phyloP scores from a whole-genome alignment of 2,329 filamentous ascomycete genomes.

The Thelonectria rubi region DNA sequence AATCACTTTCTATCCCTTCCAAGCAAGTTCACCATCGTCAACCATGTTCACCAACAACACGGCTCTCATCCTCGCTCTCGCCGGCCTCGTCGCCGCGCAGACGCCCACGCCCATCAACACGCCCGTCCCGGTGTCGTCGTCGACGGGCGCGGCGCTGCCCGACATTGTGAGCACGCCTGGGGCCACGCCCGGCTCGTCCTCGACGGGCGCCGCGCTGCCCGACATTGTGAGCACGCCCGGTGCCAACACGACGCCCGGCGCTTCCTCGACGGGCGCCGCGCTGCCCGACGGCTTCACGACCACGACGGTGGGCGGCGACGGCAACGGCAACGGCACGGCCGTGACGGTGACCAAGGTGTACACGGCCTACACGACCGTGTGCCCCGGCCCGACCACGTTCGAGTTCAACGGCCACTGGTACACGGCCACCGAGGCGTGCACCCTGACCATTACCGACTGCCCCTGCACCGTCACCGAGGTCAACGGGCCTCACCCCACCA shows the following conservation, averaged over 20 bases:
- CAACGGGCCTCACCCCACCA: conserved; percentile 33
- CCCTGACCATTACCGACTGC: conserved; percentile 64
- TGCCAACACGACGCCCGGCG: too few relatives aligned
- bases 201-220: too few relatives aligned
- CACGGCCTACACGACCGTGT: conserved; percentile 51
- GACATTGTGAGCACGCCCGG: too few relatives aligned
- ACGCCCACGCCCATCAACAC: conserved; percentile 6
- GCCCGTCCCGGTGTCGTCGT: too few relatives aligned
- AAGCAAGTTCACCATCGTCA: too few relatives aligned
- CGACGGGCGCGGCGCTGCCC: too few relatives aligned
- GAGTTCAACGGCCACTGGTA: conserved; percentile 61
- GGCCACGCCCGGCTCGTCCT: too few relatives aligned
- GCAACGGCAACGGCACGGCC: conserved; percentile 36
- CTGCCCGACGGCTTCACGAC: conserved; percentile 17
- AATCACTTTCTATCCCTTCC: conserved; percentile 1
- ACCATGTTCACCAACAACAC: conserved; percentile 42
- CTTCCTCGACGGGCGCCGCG: too few relatives aligned
- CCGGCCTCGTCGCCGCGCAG: conserved; percentile 36
- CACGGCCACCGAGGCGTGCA: conserved; percentile 63
- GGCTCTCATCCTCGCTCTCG: conserved; percentile 39
- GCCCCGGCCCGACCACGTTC: conserved; percentile 60
- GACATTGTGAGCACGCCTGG: too few relatives aligned
- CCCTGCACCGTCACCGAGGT: conserved; percentile 57
- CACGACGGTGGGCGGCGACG: conserved; percentile 4
- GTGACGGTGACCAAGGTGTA: conserved; percentile 49